Evolutionary conservation across 2,329 filamentous ascomycete species (phyloP).

Genomic region (Aspergillus sp.): DNA sequence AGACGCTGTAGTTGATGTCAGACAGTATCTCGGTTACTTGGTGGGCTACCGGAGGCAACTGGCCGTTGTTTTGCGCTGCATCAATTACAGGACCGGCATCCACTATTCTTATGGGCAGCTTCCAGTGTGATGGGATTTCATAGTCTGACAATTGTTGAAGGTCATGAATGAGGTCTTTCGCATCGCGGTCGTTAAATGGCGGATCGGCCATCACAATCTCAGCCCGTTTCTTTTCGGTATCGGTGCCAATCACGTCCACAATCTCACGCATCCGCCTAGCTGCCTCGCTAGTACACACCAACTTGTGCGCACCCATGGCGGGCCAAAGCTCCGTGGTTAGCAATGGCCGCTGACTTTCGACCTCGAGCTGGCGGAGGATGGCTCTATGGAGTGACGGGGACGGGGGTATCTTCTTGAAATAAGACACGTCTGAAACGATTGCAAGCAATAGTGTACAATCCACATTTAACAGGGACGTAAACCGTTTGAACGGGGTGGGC

Average conservation of each 20-base stretch:
- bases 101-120: constrained; percentile 61
- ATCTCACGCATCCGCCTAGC: constrained; percentile 67
- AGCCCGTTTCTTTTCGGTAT: constrained; percentile 60
- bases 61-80: constrained; percentile 30
- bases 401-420: constrained; percentile 47
- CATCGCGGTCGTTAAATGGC: constrained; percentile 31
- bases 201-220: constrained; percentile 57
- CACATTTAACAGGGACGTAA: constrained; percentile 47
- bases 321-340: constrained; percentile 63
- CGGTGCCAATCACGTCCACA: constrained; percentile 62
- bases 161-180: constrained; percentile 32
- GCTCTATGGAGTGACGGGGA: constrained; percentile 58
- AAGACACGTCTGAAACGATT: constrained; percentile 71
- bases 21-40: constrained; percentile 52
- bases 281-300: constrained; percentile 68
- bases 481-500: constrained; percentile 40
- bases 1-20: constrained; percentile 66
- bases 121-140: constrained; percentile 52
- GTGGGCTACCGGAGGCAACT: constrained; percentile 46
- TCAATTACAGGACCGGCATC: constrained; percentile 47
- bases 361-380: constrained; percentile 63
- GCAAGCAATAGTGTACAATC: constrained; percentile 68
- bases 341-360: constrained; percentile 62
- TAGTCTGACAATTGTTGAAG: constrained; percentile 55
- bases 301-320: constrained; percentile 53